Base-by-base conservation (phyloP, 345 rosid genomes). In the Schrenkiella parvula region DNA sequence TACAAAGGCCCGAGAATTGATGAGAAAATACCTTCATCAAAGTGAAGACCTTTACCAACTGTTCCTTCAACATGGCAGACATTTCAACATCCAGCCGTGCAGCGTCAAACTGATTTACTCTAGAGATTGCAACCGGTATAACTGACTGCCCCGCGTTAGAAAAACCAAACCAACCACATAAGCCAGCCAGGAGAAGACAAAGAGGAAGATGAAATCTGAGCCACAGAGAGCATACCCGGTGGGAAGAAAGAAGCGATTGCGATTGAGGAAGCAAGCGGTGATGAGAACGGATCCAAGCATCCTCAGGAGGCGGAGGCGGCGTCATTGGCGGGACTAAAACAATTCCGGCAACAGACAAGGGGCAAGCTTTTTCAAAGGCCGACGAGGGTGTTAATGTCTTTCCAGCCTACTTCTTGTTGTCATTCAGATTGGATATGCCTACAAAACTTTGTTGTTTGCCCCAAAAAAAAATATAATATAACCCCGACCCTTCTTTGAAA, bases 31-130 rank as follows among this genome's bases (percentile, higher is more conserved):
- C 98, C 97, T 92, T 95, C 82, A 88, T 84, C 64, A 92, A 80
- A 61, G 96, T 87, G 91, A 92, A 90, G 71, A 88, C 96, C 82
- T 86, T 92, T 67, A 95, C 93, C 76, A 95, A 71, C 78, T 92
- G 99, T 69, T 95, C 98, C 68, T 95, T 95, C 67, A 95, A 82
- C 98, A 90, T 91, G 11, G 98, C 96, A 38, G 99, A 85, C 96
- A 95, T 90, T 82, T 92, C 97, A 66, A 92, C 77, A 71, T 95
- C 99, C 65, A 95, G 83, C 72, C 99, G 86, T 37, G 83, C 96
- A 0, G 99, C 99, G 72, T 91, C 99, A 44, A 95, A 88, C 79
- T 92, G 98, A 86, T 92, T 92, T 78, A 95, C 99, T 81, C 93
- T 84, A 3, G 99, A 88, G 72, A 95, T 84, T 1, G 90, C 81